Percentiles rank a stretch among this genome's conserved stretches.
phyloP scores from a whole-genome alignment of 495 filamentous ascomycete genomes.

The Neurospora hispaniola region DNA sequence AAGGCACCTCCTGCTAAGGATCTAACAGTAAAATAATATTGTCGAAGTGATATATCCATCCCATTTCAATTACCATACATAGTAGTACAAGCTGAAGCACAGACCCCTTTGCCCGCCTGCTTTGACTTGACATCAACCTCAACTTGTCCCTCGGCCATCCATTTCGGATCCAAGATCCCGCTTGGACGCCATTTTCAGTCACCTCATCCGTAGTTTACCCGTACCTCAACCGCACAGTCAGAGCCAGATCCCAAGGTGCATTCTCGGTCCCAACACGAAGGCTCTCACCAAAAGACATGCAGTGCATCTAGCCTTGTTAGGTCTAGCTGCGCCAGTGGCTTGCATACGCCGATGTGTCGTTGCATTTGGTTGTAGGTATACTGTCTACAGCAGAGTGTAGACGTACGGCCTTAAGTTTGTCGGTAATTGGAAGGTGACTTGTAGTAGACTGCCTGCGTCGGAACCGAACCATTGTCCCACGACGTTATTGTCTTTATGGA shows the following conservation, averaged over 20 bases:
- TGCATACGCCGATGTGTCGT: background rate
- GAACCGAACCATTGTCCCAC: background rate
- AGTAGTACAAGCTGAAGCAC: background rate
- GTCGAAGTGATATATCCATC: too few relatives aligned
- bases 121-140: background rate
- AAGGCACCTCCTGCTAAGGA: too few relatives aligned
- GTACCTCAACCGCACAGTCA: background rate
- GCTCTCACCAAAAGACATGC: background rate
- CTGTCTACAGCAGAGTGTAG: background rate
- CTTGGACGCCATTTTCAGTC: background rate
- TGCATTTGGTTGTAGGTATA: background rate
- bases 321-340: background rate
- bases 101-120: background rate
- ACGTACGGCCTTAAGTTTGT: background rate
- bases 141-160: background rate
- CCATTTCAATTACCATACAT: too few relatives aligned
- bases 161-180: background rate
- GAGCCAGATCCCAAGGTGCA: background rate
- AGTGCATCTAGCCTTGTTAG: background rate
- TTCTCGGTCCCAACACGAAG: background rate
- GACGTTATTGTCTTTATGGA: background rate
- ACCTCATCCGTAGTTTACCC: background rate
- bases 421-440: background rate
- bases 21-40: too few relatives aligned
- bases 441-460: background rate